Percentiles rank a stretch among this genome's conserved stretches.
These are phyloP conservation scores for Microsporum ferrugineum DNA, from an alignment of 2,329 filamentous ascomycete species.

Conservation along the genomic window DNA sequence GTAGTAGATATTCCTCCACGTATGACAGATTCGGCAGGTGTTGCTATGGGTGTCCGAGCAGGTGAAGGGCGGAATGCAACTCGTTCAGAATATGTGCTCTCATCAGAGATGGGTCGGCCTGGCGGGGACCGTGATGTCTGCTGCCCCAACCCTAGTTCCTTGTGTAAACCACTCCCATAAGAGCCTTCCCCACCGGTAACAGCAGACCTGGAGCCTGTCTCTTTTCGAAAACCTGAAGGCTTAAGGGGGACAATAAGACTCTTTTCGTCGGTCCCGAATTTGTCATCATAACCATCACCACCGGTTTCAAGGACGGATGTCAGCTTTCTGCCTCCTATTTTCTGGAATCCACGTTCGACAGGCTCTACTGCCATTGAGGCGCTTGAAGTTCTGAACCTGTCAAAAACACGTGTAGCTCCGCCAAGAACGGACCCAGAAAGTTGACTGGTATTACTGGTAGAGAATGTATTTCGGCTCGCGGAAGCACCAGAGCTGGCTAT, in stretches of 20 bases:
- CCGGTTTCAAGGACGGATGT: slow-evolving; percentile 36
- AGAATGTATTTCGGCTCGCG: slow-evolving; percentile 1
- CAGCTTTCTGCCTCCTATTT: slow-evolving; percentile 39
- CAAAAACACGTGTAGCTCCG: slow-evolving; percentile 28
- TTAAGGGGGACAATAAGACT: slow-evolving; percentile 16
- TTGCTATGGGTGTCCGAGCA: slow-evolving; percentile 33
- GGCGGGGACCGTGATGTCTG: slow-evolving; percentile 6
- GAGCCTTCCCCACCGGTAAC: neutral
- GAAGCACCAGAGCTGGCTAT: neutral
- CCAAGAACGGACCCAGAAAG: slow-evolving; percentile 30
- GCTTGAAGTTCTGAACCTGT: slow-evolving; percentile 31
- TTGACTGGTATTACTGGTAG: slow-evolving; percentile 17
- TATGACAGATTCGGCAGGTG: slow-evolving; percentile 21
- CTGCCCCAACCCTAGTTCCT: slow-evolving; percentile 9
- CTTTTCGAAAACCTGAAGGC: slow-evolving; percentile 18
- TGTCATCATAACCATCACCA: slow-evolving; percentile 36
- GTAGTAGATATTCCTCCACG: slow-evolving; percentile 15
- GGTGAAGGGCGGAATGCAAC: slow-evolving; percentile 34
- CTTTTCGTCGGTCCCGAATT: slow-evolving; percentile 23
- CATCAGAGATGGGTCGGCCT: slow-evolving; percentile 12
- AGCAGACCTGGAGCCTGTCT: slow-evolving; percentile 9
- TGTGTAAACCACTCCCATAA: slow-evolving; percentile 4
- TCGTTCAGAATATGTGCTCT: slow-evolving; percentile 18
- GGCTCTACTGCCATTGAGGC: slow-evolving; percentile 25
- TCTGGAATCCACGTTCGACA: slow-evolving; percentile 40